Conservation (phyloP, 148 eudicot genomes). For the Hydrangea macrophylla region DNA sequence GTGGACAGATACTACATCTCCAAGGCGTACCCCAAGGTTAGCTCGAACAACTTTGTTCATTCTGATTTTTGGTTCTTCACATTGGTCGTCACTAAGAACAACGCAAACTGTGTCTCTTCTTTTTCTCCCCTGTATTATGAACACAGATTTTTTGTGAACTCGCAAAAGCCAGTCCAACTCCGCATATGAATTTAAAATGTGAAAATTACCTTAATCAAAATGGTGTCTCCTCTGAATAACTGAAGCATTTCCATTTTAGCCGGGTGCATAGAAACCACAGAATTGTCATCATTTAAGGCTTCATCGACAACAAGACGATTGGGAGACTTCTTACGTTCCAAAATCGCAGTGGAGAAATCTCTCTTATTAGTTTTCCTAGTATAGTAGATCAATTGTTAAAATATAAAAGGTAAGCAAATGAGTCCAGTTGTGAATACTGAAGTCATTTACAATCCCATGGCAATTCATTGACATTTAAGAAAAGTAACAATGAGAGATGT, state of each 20-base stretch:
- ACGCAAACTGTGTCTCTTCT: slow-evolving; percentile 34
- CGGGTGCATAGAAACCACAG: slow-evolving; percentile 32
- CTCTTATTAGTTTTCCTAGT: slow-evolving; percentile 22
- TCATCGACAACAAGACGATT: slow-evolving; percentile 38
- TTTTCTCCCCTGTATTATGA: slow-evolving; percentile 28
- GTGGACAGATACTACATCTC: slow-evolving; percentile 36
- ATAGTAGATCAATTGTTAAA: neutral
- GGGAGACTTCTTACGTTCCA: slow-evolving; percentile 37
- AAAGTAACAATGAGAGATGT: neutral
- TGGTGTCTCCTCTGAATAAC: slow-evolving; percentile 36
- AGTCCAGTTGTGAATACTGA: neutral
- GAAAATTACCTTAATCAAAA: slow-evolving; percentile 28
- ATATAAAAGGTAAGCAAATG: neutral
- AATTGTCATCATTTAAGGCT: slow-evolving; percentile 36
- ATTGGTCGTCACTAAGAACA: slow-evolving; percentile 29
- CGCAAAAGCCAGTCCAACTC: neutral
- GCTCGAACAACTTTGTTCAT: slow-evolving; percentile 38
- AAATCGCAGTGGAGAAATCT: slow-evolving; percentile 33
- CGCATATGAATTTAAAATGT: neutral
- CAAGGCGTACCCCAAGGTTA: slow-evolving; percentile 34
- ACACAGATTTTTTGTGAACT: slow-evolving; percentile 5
- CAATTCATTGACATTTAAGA: neutral
- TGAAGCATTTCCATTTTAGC: slow-evolving; percentile 32
- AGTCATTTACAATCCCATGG: neutral
- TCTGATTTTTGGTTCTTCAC: slow-evolving; percentile 34